Evolutionary conservation across 306 rosid species (phyloP), one percentile per base, ranked within the genome.

Genomic region (Vicia villosa): DNA sequence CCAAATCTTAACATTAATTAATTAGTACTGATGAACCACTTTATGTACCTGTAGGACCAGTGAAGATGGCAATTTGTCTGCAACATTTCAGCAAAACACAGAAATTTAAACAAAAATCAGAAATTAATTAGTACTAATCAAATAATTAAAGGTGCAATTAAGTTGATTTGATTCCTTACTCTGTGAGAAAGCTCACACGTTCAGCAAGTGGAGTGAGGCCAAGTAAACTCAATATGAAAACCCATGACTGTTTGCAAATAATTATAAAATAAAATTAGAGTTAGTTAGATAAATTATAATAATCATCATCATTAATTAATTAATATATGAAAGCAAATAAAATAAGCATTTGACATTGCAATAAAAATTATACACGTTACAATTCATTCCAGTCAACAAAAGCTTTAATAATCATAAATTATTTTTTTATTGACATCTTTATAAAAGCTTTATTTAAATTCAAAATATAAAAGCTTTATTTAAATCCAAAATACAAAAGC

Each of bases 181-280:
- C 98, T 24, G 98, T 89, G 38, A 92, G 74, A 73, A 92, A 92
- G 74, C 98, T 92, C 63, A 92, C 75, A 43, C 98, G 89, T 80
- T 92, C 98, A 12, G 98, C 98, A 2, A 92, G 89, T 10, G 92
- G 91, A 38, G 84, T 84, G 9, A 92, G 91, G 14, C 88, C 98
- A 69, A 92, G 80, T 68, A 92, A 81, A 65, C 98, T 92, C 87
- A 89, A 66, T 0, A 80, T 92, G 55, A 92, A 89, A 28, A 92
- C 73, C 96, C 95, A 92, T 0, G 98, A 85, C 98, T 92, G 89
- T 70, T 34, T 34, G 3, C 2, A 34, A 34, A 34, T 7, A 7
- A 34, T 34, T 34, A 34, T 34, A 34, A 34, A 32, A 34, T 7
- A 34, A 34, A 34, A 34, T 34, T 34, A 34, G 38, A 34, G 38